Percentiles rank a stretch among this genome's conserved stretches.
Conservation (phyloP, 768 basidiomycete genomes). For the Tylopilus plumbeoviolaceoides region DNA sequence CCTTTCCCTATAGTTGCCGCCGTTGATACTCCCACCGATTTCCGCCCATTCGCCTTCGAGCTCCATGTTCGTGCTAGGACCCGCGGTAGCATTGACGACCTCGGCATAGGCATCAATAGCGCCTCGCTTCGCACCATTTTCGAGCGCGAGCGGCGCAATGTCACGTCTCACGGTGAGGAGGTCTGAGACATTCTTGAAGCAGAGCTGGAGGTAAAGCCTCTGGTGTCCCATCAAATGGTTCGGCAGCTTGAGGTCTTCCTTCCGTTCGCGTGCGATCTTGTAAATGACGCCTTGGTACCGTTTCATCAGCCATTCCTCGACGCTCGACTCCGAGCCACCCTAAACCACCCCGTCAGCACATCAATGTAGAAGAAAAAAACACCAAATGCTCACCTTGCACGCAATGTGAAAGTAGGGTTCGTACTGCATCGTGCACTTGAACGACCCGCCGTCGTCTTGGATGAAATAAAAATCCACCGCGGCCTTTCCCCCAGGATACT, state of each 20-base stretch:
- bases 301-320: conserved; percentile 96
- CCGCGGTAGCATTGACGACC: conserved; percentile 77
- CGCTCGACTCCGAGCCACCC: conserved; percentile 80
- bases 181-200: conserved; percentile 92
- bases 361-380: neutral
- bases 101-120: conserved; percentile 98
- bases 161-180: conserved; percentile 85
- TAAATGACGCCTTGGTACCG: conserved; percentile 85
- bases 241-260: conserved; percentile 92
- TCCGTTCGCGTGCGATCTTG: conserved; percentile 74
- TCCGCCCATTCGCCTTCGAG: conserved; percentile 63
- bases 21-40: conserved; percentile 37
- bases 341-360: conserved; percentile 28
- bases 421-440: conserved; percentile 89
- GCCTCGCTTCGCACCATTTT: conserved; percentile 88
- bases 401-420: conserved; percentile 95
- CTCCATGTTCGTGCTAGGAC: conserved; percentile 62
- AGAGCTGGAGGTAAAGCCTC: conserved; percentile 81
- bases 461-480: conserved; percentile 98
- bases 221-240: conserved; percentile 97
- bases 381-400: conserved; percentile 62
- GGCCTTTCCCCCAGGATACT: conserved; percentile 78
- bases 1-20: conserved; percentile 47
- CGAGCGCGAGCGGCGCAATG: conserved; percentile 81
- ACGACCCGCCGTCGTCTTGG: conserved; percentile 93